Base-by-base conservation (phyloP, 768 basidiomycete genomes). In the Tulasnella sp. region DNA sequence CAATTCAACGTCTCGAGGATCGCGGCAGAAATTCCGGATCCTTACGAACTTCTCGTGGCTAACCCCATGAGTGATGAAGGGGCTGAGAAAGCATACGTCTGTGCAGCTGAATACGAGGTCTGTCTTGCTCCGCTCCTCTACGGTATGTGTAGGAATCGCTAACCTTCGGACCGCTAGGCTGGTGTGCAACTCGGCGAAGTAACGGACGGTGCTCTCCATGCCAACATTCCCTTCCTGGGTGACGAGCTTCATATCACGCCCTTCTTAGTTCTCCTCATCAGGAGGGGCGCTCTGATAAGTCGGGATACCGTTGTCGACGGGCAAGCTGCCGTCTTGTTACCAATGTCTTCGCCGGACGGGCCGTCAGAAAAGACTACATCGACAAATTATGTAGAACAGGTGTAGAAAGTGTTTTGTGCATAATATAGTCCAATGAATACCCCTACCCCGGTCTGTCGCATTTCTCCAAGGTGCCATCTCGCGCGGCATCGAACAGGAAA, bases 141-240 rank as follows among this genome's bases (percentile, higher is more conserved):
- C 34, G 22, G 2, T 14, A 16, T 41, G 20, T 74, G 3, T 28
- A 72, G 24, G 20, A n/a, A 75, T 80, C 20, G 69, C 77, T 78
- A 0, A 41, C 28, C n/a, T 78, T 76, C 6, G 18, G 31, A 12
- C 31, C 34, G 3, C 7, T 20, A 80, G 79, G 72, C 37, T 9
- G 79, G 79, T 16, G 40, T 69, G 28, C 79, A 80, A 28, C 41
- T 80, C 20, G 79, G 79, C 28, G 79, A 80, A 37, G 79, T 80
- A 28, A 41, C 58, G 11, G 48, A 48, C 46, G 74, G 72, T 5
- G 73, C 44, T 34, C 34, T 20, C 18, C 42, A 31, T 22, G 79
- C 79, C 34, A 73, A 72, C 44, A 80, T 80, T 11, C 72, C 79
- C 28, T 80, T 40, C 22, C n/a, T 41, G 22, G 58, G 79, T 24